These are phyloP conservation scores for Cymodocea nodosa DNA, from an alignment of 116 monocot species.

Conservation along the genomic window DNA sequence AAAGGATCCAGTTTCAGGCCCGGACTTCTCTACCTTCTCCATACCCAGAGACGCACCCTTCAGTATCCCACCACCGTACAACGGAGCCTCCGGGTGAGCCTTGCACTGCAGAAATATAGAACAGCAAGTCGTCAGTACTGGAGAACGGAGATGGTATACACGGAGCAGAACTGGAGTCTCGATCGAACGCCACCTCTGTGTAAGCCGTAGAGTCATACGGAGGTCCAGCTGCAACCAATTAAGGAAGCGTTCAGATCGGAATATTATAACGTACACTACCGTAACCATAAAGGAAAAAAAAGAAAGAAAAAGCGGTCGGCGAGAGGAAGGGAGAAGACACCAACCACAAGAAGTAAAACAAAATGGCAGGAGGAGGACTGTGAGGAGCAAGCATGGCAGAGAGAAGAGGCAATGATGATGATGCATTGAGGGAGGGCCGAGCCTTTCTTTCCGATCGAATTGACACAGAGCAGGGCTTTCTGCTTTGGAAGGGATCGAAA, in stretches of 20 bases:
- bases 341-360: not conserved
- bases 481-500: not conserved
- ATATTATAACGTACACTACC: too few species aligned
- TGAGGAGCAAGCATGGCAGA: not conserved
- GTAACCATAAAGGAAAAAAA: not conserved
- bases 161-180: not conserved
- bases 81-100: constrained; percentile 48
- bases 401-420: not conserved
- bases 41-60: constrained; percentile 3
- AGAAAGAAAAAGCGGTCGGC: not conserved
- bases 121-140: not conserved
- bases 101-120: constrained; percentile 55
- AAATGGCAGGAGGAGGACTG: not conserved
- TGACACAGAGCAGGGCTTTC: not conserved
- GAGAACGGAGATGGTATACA: not conserved
- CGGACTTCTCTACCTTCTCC: constrained; percentile 5
- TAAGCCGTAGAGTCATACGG: constrained; percentile 14
- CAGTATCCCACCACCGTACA: constrained; percentile 70
- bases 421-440: not conserved
- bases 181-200: constrained; percentile 4
- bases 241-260: not conserved
- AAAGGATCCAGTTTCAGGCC: constrained; percentile 18
- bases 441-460: not conserved
- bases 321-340: not conserved
- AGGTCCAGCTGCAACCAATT: constrained; percentile 6